Conservation (phyloP, 1,139 yeast species). For the Blastobotrys proliferans region DNA sequence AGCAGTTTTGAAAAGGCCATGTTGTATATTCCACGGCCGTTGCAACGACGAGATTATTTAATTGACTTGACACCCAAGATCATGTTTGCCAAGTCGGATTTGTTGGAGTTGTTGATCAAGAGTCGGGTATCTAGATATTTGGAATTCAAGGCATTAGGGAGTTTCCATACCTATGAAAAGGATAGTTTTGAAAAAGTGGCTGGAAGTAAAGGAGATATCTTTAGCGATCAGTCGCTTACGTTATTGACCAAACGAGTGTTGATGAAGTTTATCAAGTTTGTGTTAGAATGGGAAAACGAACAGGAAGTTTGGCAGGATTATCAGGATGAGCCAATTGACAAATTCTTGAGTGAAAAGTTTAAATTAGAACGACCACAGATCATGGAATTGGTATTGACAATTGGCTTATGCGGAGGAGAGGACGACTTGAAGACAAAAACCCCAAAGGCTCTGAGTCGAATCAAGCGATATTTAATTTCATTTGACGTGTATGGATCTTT, state of each 20-base stretch:
- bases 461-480: constrained; percentile 78
- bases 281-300: constrained; percentile 60
- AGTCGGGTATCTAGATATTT: constrained; percentile 86
- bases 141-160: constrained; percentile 84
- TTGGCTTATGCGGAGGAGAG: constrained; percentile 57
- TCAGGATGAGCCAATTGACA: constrained; percentile 51
- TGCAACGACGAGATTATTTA: constrained; percentile 64
- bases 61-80: constrained; percentile 87
- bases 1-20: constrained; percentile 33
- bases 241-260: constrained; percentile 74
- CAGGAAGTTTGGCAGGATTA: constrained; percentile 52
- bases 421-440: constrained; percentile 57
- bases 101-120: constrained; percentile 70
- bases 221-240: constrained; percentile 79
- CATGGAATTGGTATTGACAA: constrained; percentile 76
- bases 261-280: constrained; percentile 91
- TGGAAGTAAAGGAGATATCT: constrained; percentile 87
- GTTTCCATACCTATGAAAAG: constrained; percentile 87
- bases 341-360: constrained; percentile 60
- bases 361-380: constrained; percentile 70
- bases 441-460: constrained; percentile 70
- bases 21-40: constrained; percentile 62
- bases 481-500: constrained; percentile 91
- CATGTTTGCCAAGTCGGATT: constrained; percentile 82
- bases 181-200: constrained; percentile 80